Evolutionary conservation across 768 basidiomycete species (phyloP).

Genomic region (Termitomyces sp.): DNA sequence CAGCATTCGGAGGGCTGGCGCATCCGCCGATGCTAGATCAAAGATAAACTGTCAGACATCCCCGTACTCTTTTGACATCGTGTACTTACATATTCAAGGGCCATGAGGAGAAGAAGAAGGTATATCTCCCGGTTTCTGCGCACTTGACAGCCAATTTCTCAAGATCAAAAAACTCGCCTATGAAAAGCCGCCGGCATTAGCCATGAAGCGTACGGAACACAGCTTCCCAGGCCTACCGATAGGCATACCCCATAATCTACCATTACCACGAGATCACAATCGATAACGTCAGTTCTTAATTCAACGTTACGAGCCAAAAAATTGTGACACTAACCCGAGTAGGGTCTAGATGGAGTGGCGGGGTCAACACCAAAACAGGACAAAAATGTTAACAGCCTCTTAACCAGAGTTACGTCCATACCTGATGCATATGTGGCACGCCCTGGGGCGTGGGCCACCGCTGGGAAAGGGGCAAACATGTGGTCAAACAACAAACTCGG

Average conservation of each 20-base stretch:
- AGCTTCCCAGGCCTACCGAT: slow-evolving; percentile 43
- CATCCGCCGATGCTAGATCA: slow-evolving; percentile 56
- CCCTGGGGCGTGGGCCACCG: slow-evolving; percentile 53
- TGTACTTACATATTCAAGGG: slow-evolving; percentile 63
- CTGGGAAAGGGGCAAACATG: slow-evolving; percentile 27
- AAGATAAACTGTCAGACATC: not conserved
- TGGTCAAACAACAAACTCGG: slow-evolving; percentile 1
- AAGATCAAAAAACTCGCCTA: slow-evolving; percentile 73
- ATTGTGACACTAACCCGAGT: slow-evolving; percentile 44
- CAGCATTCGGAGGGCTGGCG: slow-evolving; percentile 71
- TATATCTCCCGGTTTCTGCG: slow-evolving; percentile 57
- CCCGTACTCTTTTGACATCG: not conserved
- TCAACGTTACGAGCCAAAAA: not conserved
- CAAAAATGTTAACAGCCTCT: not conserved
- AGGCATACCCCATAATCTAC: slow-evolving; percentile 71
- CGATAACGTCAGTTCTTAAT: slow-evolving; percentile 14
- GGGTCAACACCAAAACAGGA: slow-evolving; percentile 5
- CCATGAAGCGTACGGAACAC: slow-evolving; percentile 2
- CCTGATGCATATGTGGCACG: slow-evolving; percentile 53
- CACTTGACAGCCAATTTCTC: slow-evolving; percentile 59
- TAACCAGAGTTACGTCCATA: slow-evolving; percentile 22
- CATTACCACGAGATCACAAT: slow-evolving; percentile 28
- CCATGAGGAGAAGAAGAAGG: slow-evolving; percentile 78
- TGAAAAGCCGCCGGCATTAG: slow-evolving; percentile 1
- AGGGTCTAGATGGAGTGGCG: slow-evolving; percentile 43